These are phyloP conservation scores for Ogataea kodamae DNA, from an alignment of 805 yeast genomes.

Conservation along the genomic window DNA sequence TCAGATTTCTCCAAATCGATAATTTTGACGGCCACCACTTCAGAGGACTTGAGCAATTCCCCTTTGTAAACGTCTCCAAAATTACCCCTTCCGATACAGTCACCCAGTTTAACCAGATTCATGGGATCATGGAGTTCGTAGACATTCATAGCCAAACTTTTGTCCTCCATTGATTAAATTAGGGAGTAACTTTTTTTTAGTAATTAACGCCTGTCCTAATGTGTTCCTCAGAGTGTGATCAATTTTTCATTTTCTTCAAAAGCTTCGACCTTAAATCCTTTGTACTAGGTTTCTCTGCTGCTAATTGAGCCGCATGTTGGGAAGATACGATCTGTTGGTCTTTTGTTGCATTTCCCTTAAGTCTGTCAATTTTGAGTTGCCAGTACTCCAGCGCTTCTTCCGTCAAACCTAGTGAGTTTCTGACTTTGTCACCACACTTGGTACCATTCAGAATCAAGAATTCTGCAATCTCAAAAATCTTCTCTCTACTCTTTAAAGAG, in stretches of 20 bases:
- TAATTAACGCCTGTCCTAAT: slow-evolving; percentile 10
- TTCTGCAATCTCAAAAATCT: slow-evolving; percentile 51
- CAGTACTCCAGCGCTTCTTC: slow-evolving; percentile 52
- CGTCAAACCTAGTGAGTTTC: slow-evolving; percentile 37
- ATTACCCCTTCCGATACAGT: slow-evolving; percentile 77
- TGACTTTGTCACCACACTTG: slow-evolving; percentile 37
- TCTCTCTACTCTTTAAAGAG: slow-evolving; percentile 8
- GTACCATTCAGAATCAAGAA: slow-evolving; percentile 56
- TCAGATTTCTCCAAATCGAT: slow-evolving; percentile 74
- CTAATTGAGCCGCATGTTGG: not conserved
- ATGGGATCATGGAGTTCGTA: slow-evolving; percentile 17
- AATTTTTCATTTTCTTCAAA: slow-evolving; percentile 20
- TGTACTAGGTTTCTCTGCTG: not conserved
- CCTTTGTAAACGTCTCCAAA: slow-evolving; percentile 86
- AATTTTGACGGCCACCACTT: slow-evolving; percentile 79
- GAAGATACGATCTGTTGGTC: too few relatives aligned
- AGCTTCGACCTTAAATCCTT: slow-evolving; percentile 23
- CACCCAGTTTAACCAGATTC: slow-evolving; percentile 33
- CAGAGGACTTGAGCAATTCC: slow-evolving; percentile 28
- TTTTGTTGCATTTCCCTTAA: slow-evolving; percentile 19
- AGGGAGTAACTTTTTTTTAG: slow-evolving; percentile 1
- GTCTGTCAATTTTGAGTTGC: slow-evolving; percentile 40
- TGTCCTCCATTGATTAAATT: slow-evolving; percentile 3
- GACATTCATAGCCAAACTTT: not conserved
- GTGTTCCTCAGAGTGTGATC: too few relatives aligned